These are phyloP conservation scores for Xylaria sp. DNA, from an alignment of 2,329 filamentous ascomycete genomes.

Conservation along the genomic window DNA sequence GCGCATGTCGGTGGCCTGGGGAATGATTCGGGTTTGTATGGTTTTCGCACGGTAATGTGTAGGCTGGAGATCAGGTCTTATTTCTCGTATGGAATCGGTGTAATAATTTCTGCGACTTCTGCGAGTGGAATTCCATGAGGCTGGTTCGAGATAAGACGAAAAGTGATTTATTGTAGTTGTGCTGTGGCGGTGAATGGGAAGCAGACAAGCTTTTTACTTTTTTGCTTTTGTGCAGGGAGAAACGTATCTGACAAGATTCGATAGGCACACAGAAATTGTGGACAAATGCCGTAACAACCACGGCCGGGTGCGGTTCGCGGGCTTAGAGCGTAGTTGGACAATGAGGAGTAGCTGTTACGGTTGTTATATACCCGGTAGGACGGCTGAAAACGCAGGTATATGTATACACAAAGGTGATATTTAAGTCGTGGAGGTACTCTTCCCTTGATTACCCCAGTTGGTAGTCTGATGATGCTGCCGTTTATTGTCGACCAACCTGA, in stretches of 20 bases:
- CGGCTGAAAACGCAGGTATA: conserved; percentile 11
- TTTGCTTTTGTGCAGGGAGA: conserved; percentile 13
- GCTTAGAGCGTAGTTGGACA: not conserved
- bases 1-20: conserved; percentile 60
- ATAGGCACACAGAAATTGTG: conserved; percentile 36
- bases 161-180: conserved; percentile 11
- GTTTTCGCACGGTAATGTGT: conserved; percentile 6
- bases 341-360: not conserved
- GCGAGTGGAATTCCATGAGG: conserved; percentile 49
- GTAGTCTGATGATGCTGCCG: conserved; percentile 22
- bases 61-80: conserved; percentile 44
- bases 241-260: conserved; percentile 28
- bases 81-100: conserved; percentile 44
- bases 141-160: conserved; percentile 32
- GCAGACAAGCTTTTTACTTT: conserved; percentile 22
- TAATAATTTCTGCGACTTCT: conserved; percentile 37
- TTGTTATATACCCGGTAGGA: conserved; percentile 12
- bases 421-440: conserved; percentile 5
- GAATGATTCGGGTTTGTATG: conserved; percentile 9
- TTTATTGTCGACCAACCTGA: conserved; percentile 15
- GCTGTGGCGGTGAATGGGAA: conserved; percentile 21
- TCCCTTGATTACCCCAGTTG: conserved; percentile 6
- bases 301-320: conserved; percentile 22
- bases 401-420: not conserved
- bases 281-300: conserved; percentile 34